Base-by-base conservation (phyloP, 148 eudicot species). In the Hydrangea macrophylla region DNA sequence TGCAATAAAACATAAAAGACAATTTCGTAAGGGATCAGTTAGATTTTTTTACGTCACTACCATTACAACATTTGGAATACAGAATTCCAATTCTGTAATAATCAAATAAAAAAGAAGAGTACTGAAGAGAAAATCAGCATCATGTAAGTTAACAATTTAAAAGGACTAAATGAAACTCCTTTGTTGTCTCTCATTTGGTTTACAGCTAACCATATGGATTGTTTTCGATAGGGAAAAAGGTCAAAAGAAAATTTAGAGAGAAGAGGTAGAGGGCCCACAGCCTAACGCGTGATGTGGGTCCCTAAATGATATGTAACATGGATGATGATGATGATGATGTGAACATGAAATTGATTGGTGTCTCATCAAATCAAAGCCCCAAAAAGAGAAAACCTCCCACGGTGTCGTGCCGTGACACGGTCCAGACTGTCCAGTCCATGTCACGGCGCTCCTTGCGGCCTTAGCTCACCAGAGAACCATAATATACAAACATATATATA, bases 211-310 rank as follows among this genome's bases (percentile, higher is more conserved):
- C 22, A 32, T n/a, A n/a, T 37, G 50, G 65, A 35, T 30, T 61
- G 4, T 61, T 61, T n/a, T 61, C 22, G 33, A 3, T 9, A 23
- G 22, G 22, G 0, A 7, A 30, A 3, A 23, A 2, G 23, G 23
- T 23, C 22, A 20, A 60, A 60, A 60, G 30, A 32, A 17, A 37
- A 59, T 23, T 37, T 60, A 33, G 33, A 5, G 18, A 35, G 26
- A 60, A 1, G 44, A 60, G 23, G 2, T 26, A 18, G 5, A 17
- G 35, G 54, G 22, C 15, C 63, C 63, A 33, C 26, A 33, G 23
- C 32, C 12, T 33, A 24, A 61, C 65, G 65, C 65, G 65, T 61
- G n/a, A 37, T 22, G 65, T 37, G 65, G 65, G 48, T 23, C 64
- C 64, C 31, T 4, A 58, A 37, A 0, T n/a, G n/a, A n/a, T n/a